Conservation (phyloP, 495 filamentous ascomycete genomes). For the Rostrohypoxylon terebratum region DNA sequence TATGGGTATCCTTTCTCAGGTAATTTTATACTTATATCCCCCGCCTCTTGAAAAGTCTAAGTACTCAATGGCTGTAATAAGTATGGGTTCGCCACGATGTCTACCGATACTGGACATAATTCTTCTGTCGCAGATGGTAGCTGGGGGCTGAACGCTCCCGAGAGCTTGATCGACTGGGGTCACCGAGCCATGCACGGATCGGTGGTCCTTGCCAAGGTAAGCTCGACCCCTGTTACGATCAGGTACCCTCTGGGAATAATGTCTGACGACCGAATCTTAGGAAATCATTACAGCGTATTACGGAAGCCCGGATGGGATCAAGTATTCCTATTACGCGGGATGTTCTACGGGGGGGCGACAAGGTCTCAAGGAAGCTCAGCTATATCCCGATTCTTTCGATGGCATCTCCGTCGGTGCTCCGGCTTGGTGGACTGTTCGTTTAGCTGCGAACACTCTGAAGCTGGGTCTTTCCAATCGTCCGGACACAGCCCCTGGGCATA, state of each 20-base stretch:
- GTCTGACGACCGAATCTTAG: slow-evolving; percentile 15
- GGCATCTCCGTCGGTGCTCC: slow-evolving; percentile 64
- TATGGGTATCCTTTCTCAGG: slow-evolving; percentile 42
- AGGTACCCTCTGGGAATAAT: neutral
- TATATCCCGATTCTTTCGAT: slow-evolving; percentile 70
- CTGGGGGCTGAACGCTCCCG: slow-evolving; percentile 63
- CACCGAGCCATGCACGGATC: slow-evolving; percentile 66
- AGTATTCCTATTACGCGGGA: slow-evolving; percentile 65
- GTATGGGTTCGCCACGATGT: slow-evolving; percentile 66
- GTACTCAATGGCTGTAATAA: slow-evolving; percentile 1
- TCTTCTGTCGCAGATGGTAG: slow-evolving; percentile 53
- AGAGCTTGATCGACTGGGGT: slow-evolving; percentile 58
- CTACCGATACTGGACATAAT: slow-evolving; percentile 67
- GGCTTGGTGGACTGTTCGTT: slow-evolving; percentile 55
- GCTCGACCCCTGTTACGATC: neutral
- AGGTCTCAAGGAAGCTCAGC: slow-evolving; percentile 64
- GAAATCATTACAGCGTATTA: slow-evolving; percentile 60
- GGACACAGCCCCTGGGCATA: slow-evolving; percentile 59
- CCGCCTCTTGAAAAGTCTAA: neutral
- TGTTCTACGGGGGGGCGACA: slow-evolving; percentile 71
- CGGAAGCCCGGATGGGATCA: slow-evolving; percentile 44
- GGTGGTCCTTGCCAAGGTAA: slow-evolving; percentile 56
- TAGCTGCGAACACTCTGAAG: slow-evolving; percentile 59
- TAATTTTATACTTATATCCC: slow-evolving; percentile 10
- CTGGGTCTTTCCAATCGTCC: slow-evolving; percentile 55